Evolutionary conservation across 2,329 filamentous ascomycete species (phyloP), one percentile per base, ranked within the genome.

Genomic region (Fusarium albosuccineum): DNA sequence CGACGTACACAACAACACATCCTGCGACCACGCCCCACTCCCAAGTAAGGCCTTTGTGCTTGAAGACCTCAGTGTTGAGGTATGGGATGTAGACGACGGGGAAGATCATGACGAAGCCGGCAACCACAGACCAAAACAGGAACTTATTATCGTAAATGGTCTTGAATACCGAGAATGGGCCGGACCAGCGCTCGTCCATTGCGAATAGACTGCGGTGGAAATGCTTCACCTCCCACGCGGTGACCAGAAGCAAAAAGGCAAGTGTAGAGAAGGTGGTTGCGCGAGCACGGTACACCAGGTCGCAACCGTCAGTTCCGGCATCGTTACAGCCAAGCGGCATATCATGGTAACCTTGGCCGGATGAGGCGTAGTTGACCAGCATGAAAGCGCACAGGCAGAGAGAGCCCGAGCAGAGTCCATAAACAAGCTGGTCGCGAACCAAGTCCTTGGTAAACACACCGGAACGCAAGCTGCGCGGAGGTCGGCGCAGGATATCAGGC

Each of bases 151-250:
- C 82, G 82, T 87, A 91, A 11, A 92, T 81, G n/a, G 90, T 91
- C 68, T 78, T 79, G 72, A 87, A 83, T 10, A 88, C 80, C 0
- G 85, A 83, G 40, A 83, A 76, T 1, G 81, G 80, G 0, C 85
- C 86, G 4, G 70, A 69, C 79, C 82, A 86, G 34, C 81, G 76
- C 64, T 83, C 80, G 62, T 89, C 82, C 86, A 92, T 90, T 71
- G 84, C 83, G 79, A 93, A 93, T 70, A 93, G 83, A 17, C 87
- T 90, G 45, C 89, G 86, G 14, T 87, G 87, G 77, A 91, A 89
- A 70, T 92, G 88, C 75, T 92, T 89, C 73, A 91, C 89, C 77
- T 93, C 89, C 90, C 90, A 92, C 0, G 91, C 89, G 0, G 90
- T 88, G 57, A 92, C 85, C 7, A 93, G 81, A 6, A 91, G 82